Percentiles rank a stretch among this genome's conserved stretches.
Evolutionary conservation across 2,329 filamentous ascomycete species (phyloP).

Genomic region (Microdochium nivale): DNA sequence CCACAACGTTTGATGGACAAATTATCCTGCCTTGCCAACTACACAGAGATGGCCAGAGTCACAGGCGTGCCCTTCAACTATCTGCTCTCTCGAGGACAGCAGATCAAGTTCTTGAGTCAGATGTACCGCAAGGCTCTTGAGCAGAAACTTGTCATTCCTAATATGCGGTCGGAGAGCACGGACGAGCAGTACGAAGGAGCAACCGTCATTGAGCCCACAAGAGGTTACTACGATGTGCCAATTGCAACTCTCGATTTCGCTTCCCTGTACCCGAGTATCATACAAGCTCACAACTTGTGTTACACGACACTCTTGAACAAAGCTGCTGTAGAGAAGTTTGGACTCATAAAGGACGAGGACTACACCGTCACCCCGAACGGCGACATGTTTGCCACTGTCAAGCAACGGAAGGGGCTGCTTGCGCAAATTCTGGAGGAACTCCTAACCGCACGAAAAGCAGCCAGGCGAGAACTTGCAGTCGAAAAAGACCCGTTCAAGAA

Average conservation of each 20-base stretch:
- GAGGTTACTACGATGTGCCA: conserved; percentile 90
- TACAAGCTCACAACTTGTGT: conserved; percentile 96
- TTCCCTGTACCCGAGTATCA: conserved; percentile 96
- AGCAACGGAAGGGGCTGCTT: conserved; percentile 83
- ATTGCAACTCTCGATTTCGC: conserved; percentile 98
- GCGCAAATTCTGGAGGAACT: conserved; percentile 95
- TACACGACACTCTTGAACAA: conserved; percentile 90
- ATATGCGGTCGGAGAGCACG: conserved; percentile 59
- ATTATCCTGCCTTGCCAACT: conserved; percentile 95
- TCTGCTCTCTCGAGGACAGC: conserved; percentile 83
- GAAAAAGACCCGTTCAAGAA: conserved; percentile 97
- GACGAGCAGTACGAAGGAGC: conserved; percentile 96
- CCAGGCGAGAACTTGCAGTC: conserved; percentile 78
- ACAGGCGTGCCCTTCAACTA: conserved; percentile 97
- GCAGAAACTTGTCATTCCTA: conserved; percentile 89
- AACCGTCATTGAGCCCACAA: conserved; percentile 90
- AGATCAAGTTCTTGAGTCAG: conserved; percentile 96
- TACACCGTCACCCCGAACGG: conserved; percentile 95
- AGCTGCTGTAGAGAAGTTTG: conserved; percentile 64
- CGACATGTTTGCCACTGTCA: conserved; percentile 82
- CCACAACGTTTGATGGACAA: conserved; percentile 95
- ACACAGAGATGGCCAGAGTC: conserved; percentile 99
- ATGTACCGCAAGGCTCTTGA: conserved; percentile 91
- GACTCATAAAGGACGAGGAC: conserved; percentile 79
- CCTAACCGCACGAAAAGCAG: conserved; percentile 83